Evolutionary conservation across 768 basidiomycete genomes (phyloP).

Genomic region (Boletus reticulatus): DNA sequence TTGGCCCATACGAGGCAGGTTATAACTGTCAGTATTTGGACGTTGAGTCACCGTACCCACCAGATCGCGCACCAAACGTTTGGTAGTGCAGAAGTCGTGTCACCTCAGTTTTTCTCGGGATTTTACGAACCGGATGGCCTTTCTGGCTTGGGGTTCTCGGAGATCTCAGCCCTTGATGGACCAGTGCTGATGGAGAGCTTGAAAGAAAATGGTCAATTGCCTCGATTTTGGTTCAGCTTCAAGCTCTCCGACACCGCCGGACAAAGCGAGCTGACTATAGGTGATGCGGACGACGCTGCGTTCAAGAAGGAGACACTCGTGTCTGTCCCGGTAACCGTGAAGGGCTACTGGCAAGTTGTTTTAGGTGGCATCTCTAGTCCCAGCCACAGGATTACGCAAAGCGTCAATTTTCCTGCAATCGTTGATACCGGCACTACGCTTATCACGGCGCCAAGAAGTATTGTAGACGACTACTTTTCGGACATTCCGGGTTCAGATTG

Average conservation of each 20-base stretch:
- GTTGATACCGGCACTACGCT: constrained; percentile 34
- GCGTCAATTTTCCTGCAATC: constrained; percentile 18
- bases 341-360: constrained; percentile 37
- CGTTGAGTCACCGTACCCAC: neutral
- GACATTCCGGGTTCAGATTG: constrained; percentile 22
- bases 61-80: constrained; percentile 36
- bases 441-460: constrained; percentile 10
- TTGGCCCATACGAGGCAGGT: constrained; percentile 33
- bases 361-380: constrained; percentile 10
- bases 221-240: constrained; percentile 38
- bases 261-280: constrained; percentile 17
- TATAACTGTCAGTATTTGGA: neutral
- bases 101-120: neutral
- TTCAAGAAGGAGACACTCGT: constrained; percentile 47
- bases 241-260: constrained; percentile 34
- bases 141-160: constrained; percentile 38
- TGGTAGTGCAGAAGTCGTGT: neutral
- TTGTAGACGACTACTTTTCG: constrained; percentile 25
- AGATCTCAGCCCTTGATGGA: constrained; percentile 33
- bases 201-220: constrained; percentile 26
- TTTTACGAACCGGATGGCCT: constrained; percentile 32
- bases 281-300: constrained; percentile 42
- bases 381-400: neutral
- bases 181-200: constrained; percentile 43
- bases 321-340: constrained; percentile 24